Conservation (phyloP, 768 basidiomycete genomes). For the Cubamyces sp. region DNA sequence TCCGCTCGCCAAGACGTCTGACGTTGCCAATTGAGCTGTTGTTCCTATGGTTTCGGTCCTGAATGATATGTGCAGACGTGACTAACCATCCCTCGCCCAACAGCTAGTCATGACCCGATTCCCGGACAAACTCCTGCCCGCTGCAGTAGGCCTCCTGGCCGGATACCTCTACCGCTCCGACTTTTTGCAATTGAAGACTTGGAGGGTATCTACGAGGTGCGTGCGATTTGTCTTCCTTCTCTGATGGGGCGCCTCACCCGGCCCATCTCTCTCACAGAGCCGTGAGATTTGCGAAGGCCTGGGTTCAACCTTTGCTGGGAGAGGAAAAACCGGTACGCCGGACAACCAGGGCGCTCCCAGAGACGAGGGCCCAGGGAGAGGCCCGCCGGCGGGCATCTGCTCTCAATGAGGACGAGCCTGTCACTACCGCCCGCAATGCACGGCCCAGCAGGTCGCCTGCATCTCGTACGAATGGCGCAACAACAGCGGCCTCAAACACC, state of each 20-base stretch:
- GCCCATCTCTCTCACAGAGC: constrained; percentile 31
- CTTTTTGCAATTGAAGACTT: constrained; percentile 74
- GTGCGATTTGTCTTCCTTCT: not conserved
- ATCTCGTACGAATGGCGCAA: constrained; percentile 3
- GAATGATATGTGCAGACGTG: not conserved
- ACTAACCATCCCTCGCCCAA: not conserved
- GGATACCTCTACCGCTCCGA: constrained; percentile 88
- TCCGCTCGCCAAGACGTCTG: not conserved
- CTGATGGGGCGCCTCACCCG: not conserved
- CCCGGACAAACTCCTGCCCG: constrained; percentile 66
- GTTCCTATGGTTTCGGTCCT: not conserved
- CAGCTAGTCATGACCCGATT: constrained; percentile 72
- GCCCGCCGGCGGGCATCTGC: constrained; percentile 27
- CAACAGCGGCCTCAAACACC: constrained; percentile 21
- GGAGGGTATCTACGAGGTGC: constrained; percentile 63
- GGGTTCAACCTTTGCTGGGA: constrained; percentile 70
- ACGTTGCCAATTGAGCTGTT: not conserved
- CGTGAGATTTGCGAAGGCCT: constrained; percentile 54
- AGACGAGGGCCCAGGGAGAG: constrained; percentile 36
- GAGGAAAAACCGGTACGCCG: constrained; percentile 64
- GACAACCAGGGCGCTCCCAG: constrained; percentile 76
- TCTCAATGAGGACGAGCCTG: constrained; percentile 56
- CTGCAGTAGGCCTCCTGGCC: constrained; percentile 64
- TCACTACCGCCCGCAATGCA: constrained; percentile 60
- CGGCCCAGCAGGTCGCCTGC: constrained; percentile 18